phyloP scores from a whole-genome alignment of 768 basidiomycete genomes.

The Serpula lacrymans region DNA sequence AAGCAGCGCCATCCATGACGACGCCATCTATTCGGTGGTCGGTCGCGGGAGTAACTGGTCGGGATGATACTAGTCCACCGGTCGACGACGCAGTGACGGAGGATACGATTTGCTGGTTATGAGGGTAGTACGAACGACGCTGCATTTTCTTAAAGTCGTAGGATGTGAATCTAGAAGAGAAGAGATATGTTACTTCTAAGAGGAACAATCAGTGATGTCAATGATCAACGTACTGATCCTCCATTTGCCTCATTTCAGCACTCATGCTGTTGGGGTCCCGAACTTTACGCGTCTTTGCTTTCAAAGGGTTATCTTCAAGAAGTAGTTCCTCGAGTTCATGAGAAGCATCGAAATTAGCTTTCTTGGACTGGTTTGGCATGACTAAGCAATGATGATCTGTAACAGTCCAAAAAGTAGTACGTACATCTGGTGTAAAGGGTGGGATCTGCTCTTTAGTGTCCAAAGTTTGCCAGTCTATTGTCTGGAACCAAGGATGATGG shows the following conservation, averaged over 20 bases:
- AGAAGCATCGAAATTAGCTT: slow-evolving; percentile 98
- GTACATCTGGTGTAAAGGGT: slow-evolving; percentile 87
- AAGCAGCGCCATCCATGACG: slow-evolving; percentile 37
- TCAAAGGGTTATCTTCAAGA: slow-evolving; percentile 94
- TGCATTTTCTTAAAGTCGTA: slow-evolving; percentile 94
- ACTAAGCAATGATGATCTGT: background rate
- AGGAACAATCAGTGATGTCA: slow-evolving; percentile 6
- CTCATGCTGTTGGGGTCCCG: slow-evolving; percentile 80
- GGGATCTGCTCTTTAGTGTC: slow-evolving; percentile 72
- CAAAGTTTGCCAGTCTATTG: slow-evolving; percentile 87
- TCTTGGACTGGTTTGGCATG: slow-evolving; percentile 87
- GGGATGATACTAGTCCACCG: slow-evolving; percentile 64
- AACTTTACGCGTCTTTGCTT: slow-evolving; percentile 88
- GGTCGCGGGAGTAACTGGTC: slow-evolving; percentile 64
- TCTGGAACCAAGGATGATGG: slow-evolving; percentile 79
- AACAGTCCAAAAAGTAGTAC: slow-evolving; percentile 20
- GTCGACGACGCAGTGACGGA: slow-evolving; percentile 73
- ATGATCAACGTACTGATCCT: slow-evolving; percentile 77
- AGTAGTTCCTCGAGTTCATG: slow-evolving; percentile 96
- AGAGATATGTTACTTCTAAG: slow-evolving; percentile 4
- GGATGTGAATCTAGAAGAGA: slow-evolving; percentile 65
- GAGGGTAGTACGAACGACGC: slow-evolving; percentile 87
- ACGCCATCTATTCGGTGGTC: slow-evolving; percentile 44
- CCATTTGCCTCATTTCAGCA: slow-evolving; percentile 95
- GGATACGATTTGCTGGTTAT: slow-evolving; percentile 61